Evolutionary conservation across 2,329 filamentous ascomycete species (phyloP), one percentile per base, ranked within the genome.

Genomic region (Paramyrothecium roridum): DNA sequence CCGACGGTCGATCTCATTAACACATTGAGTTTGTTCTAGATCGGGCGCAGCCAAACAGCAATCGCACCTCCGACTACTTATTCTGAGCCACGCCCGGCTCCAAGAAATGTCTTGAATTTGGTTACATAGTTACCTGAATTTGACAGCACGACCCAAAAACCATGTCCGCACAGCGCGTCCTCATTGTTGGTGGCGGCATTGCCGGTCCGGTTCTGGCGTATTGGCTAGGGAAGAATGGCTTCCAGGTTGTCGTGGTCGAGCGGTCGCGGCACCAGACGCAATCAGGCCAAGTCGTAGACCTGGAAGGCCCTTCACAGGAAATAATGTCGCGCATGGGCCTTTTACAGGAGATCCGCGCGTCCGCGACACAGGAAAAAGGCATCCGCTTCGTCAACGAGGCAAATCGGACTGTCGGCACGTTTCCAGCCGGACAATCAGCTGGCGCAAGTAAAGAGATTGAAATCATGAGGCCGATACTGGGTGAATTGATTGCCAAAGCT

Each of bases 141-240:
- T n/a, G 26, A 30, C 10, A 30, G 26, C 26, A 10, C 26, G 26
- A 30, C 6, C 26, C 26, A 30, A 30, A 10, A 30, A 30, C 26
- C 10, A 30, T 30, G 26, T 30, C 26, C 10, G 26, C 26, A 46
- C 11, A 46, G 20, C 43, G 49, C 53, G 57, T 61, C 1, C 60
- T 62, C 16, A 52, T 62, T 1, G 57, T 60, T 1, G 60, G 60
- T 8, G 58, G 54, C 20, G 60, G 60, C 19, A 21, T 62, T 43
- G 60, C 60, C 2, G 60, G 60, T 4, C 60, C 60, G 11, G 51
- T 56, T 2, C 20, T 61, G 17, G 58, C 60, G 30, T 57, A 56
- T 12, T 60, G 57, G 60, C 53, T 59, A 1, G 46, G n/a, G 17
- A 20, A 22, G n/a, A 20, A 20, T 8, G n/a, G 22, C n/a, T 48